phyloP scores from a whole-genome alignment of 2,329 filamentous ascomycete species.

The Phyllosticta capitalensis region DNA sequence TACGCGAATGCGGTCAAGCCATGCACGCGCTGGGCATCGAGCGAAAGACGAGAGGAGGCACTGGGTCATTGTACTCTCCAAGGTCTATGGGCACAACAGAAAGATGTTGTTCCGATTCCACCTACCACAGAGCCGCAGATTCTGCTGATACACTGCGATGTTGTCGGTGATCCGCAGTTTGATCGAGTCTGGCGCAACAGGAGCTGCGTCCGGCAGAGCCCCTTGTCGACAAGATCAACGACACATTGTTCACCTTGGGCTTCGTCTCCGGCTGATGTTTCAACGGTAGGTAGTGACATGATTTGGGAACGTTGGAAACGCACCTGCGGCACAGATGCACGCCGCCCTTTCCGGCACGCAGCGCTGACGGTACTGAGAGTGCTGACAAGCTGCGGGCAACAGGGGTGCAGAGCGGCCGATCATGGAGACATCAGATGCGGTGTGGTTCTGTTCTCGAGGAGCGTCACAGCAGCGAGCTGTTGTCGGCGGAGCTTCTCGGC shows the following conservation, averaged over 20 bases:
- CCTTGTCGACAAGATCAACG: constrained; percentile 2
- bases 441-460: neutral
- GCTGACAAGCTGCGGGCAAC: neutral
- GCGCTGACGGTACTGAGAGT: neutral
- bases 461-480: neutral
- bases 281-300: neutral
- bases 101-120: neutral
- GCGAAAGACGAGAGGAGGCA: neutral
- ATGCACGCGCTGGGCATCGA: neutral
- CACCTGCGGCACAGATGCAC: neutral
- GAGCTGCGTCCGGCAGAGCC: neutral
- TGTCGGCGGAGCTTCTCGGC: neutral
- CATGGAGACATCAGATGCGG: neutral
- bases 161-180: neutral
- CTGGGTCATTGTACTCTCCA: neutral
- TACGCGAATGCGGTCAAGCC: neutral
- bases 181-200: neutral
- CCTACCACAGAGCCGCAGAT: neutral
- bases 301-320: neutral
- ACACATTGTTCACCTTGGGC: constrained; percentile 6
- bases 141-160: neutral
- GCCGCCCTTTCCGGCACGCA: neutral
- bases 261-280: constrained; percentile 2
- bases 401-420: neutral
- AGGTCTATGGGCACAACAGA: neutral